phyloP scores from a whole-genome alignment of 2,329 filamentous ascomycete genomes.

The Cordyceps cicadae region DNA sequence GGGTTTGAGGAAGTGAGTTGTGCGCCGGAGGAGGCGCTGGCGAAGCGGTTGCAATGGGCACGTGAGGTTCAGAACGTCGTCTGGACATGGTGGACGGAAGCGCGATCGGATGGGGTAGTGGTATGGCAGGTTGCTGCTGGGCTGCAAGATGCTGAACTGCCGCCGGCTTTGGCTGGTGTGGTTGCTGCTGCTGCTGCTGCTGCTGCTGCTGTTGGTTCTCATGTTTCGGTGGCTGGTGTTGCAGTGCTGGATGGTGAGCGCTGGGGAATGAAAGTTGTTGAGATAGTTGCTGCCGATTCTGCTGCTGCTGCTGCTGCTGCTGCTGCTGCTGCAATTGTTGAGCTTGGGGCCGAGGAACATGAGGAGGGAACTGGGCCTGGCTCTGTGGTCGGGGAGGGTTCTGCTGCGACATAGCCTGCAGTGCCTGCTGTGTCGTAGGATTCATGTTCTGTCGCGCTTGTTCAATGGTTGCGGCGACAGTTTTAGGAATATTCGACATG shows the following conservation, averaged over 20 bases:
- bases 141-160: neutral
- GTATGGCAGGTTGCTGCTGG: neutral
- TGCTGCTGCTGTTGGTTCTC: neutral
- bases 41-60: conserved; percentile 1
- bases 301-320: conserved; percentile 14
- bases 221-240: too few species aligned
- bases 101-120: conserved; percentile 5
- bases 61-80: neutral
- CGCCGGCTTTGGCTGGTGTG: conserved; percentile 10
- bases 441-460: conserved; percentile 20
- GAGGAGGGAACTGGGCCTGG: conserved; percentile 23
- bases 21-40: conserved; percentile 3
- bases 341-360: conserved; percentile 17
- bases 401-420: conserved; percentile 2
- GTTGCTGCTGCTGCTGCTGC: conserved; percentile 14
- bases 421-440: conserved; percentile 20
- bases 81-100: conserved; percentile 4
- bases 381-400: conserved; percentile 11
- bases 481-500: conserved; percentile 14
- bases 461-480: conserved; percentile 19
- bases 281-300: conserved; percentile 12
- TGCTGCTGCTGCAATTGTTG: conserved; percentile 10
- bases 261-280: conserved; percentile 8
- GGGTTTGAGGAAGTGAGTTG: conserved; percentile 3
- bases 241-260: too few species aligned